These are phyloP conservation scores for Podaxis sp. DNA, from an alignment of 768 basidiomycete species.

Conservation along the genomic window DNA sequence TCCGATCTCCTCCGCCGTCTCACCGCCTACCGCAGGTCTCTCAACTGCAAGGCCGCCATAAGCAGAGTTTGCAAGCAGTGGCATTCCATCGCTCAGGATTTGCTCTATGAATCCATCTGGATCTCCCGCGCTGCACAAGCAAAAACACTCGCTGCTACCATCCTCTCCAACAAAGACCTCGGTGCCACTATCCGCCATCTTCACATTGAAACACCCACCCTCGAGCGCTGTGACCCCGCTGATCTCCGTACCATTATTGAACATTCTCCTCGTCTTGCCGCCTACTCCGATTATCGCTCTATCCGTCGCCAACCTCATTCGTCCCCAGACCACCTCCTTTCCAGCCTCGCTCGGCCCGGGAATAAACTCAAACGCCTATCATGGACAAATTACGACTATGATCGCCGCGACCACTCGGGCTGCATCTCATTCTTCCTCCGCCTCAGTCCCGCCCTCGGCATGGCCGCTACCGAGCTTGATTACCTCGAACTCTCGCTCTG, in stretches of 20 bases:
- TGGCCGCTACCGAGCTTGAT: constrained; percentile 54
- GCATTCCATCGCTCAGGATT: constrained; percentile 51
- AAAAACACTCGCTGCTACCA: constrained; percentile 21
- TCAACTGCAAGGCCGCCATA: constrained; percentile 50
- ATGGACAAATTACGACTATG: constrained; percentile 69
- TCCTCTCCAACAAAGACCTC: constrained; percentile 7
- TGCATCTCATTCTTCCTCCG: constrained; percentile 56
- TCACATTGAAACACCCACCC: constrained; percentile 67
- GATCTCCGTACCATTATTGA: constrained; percentile 72
- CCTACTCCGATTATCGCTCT: constrained; percentile 65
- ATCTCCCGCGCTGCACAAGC: constrained; percentile 46
- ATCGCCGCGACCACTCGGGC: constrained; percentile 23
- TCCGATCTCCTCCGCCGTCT: constrained; percentile 35
- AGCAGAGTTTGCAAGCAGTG: constrained; percentile 57
- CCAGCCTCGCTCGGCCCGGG: constrained; percentile 54
- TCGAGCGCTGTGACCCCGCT: constrained; percentile 64
- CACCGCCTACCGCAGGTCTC: constrained; percentile 43
- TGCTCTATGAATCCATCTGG: constrained; percentile 72
- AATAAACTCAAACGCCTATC: constrained; percentile 57
- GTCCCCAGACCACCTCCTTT: constrained; percentile 46
- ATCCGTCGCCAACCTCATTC: constrained; percentile 44
- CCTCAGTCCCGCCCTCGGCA: constrained; percentile 52
- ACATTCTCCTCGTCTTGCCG: constrained; percentile 55
- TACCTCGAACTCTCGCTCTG: constrained; percentile 69
- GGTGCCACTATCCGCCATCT: constrained; percentile 59